Percentiles rank a stretch among this genome's conserved stretches.
phyloP scores from a whole-genome alignment of 352 stramenopile species.

The Phytopythium helicoides region DNA sequence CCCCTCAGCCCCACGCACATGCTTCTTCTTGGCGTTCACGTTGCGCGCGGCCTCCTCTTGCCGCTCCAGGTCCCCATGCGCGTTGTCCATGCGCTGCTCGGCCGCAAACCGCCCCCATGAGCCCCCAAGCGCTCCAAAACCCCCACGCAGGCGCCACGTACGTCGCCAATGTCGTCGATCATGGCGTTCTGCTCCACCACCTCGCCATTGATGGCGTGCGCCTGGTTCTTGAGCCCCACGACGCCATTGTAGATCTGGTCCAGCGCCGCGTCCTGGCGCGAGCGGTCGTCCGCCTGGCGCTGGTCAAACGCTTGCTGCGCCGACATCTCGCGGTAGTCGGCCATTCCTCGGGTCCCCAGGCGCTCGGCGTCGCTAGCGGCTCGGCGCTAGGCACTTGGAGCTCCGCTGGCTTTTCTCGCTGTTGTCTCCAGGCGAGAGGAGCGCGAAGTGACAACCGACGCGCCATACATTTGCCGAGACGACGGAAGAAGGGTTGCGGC shows the following conservation, averaged over 20 bases:
- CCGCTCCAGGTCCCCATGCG: conserved; percentile 56
- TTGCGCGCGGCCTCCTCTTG: conserved; percentile 55
- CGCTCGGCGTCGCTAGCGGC: background rate
- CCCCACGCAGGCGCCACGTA: conserved; percentile 21
- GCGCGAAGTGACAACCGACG: no score
- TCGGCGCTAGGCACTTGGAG: no score
- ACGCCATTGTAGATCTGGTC: conserved; percentile 80
- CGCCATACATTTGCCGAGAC: no score
- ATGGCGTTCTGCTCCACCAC: conserved; percentile 81
- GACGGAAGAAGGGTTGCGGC: conserved; percentile 27
- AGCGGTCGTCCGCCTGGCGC: conserved; percentile 48
- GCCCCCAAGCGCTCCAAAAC: conserved; percentile 1
- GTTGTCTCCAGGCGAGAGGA: no score
- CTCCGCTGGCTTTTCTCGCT: conserved; percentile 14
- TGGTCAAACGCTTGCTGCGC: conserved; percentile 65
- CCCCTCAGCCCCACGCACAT: conserved; percentile 25
- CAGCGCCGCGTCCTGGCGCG: conserved; percentile 66
- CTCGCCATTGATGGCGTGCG: conserved; percentile 81
- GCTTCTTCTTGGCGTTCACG: conserved; percentile 73
- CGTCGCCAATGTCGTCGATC: conserved; percentile 74
- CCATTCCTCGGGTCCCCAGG: conserved; percentile 11
- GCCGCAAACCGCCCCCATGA: conserved; percentile 9
- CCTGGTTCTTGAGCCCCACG: conserved; percentile 78
- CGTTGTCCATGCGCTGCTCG: conserved; percentile 60
- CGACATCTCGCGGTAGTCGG: conserved; percentile 63